Evolutionary conservation across 257 asterid species (phyloP).

Genomic region (Ilex aquifolium): DNA sequence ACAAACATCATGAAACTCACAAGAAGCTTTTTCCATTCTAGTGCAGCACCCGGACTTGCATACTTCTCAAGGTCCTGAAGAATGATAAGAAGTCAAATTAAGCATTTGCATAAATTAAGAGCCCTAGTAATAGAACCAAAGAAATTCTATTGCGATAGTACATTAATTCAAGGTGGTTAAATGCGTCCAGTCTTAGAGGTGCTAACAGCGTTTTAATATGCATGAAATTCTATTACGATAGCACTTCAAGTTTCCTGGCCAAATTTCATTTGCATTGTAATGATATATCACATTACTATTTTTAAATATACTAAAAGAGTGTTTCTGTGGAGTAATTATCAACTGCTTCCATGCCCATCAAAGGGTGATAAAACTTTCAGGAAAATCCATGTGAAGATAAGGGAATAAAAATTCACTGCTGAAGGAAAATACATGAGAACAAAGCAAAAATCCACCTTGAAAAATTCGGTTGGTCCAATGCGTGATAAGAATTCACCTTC

Average conservation of each 20-base stretch:
- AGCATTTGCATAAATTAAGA: neutral
- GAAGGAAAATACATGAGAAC: conserved; percentile 12
- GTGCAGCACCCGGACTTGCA: conserved; percentile 75
- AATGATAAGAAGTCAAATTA: conserved; percentile 5
- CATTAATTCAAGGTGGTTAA: too few species aligned
- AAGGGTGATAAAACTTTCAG: neutral
- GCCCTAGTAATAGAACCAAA: neutral
- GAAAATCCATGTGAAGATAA: neutral
- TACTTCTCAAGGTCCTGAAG: conserved; percentile 81
- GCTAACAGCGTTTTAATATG: too few species aligned
- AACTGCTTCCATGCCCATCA: neutral
- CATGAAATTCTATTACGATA: too few species aligned
- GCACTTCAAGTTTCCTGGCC: too few species aligned
- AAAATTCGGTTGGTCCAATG: conserved; percentile 93
- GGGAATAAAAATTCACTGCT: neutral
- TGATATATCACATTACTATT: too few species aligned
- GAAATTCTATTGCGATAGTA: too few species aligned
- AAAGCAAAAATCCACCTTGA: conserved; percentile 44
- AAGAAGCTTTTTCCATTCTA: conserved; percentile 94
- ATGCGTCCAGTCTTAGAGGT: too few species aligned
- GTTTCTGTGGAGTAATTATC: neutral
- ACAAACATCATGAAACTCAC: conserved; percentile 37
- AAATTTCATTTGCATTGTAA: too few species aligned
- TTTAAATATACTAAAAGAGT: too few species aligned
- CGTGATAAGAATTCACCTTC: conserved; percentile 98